phyloP scores from a whole-genome alignment of 2,329 filamentous ascomycete species.

The Arachnopeziza araneosa region DNA sequence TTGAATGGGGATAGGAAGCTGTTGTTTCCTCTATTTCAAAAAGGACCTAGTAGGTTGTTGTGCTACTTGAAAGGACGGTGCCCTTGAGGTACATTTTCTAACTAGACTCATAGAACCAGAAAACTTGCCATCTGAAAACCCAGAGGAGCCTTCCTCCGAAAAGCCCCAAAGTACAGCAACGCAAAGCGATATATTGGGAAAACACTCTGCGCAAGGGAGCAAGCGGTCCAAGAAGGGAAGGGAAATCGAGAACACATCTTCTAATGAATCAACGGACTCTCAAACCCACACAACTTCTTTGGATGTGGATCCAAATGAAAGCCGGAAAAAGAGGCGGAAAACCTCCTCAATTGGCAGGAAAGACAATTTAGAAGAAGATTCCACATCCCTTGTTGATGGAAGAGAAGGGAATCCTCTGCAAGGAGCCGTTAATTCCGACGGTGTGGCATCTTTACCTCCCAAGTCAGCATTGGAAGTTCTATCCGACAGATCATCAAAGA shows the following conservation, averaged over 20 bases:
- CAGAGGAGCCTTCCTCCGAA: neutral
- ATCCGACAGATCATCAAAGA: neutral
- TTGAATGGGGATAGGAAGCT: constrained; percentile 23
- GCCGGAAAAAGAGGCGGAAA: constrained; percentile 40
- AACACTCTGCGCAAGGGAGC: neutral
- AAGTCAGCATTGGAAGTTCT: neutral
- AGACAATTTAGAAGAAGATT: neutral
- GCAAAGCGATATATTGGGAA: neutral
- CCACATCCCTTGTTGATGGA: neutral
- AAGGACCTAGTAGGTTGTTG: constrained; percentile 21
- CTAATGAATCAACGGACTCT: neutral
- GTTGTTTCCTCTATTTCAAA: constrained; percentile 30
- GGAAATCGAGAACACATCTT: neutral
- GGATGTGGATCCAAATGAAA: constrained; percentile 29
- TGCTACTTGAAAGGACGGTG: neutral
- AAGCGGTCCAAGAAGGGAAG: neutral
- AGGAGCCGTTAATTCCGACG: neutral
- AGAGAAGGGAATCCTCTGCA: neutral
- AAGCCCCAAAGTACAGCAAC: neutral
- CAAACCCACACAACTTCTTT: constrained; percentile 16
- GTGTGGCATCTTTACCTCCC: neutral
- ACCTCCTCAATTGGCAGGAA: constrained; percentile 26
- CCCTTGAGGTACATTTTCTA: neutral
- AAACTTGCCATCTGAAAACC: neutral
- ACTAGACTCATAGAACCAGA: neutral